phyloP scores from a whole-genome alignment of 2,329 filamentous ascomycete genomes.

The Raffaelea deltoideospora region DNA sequence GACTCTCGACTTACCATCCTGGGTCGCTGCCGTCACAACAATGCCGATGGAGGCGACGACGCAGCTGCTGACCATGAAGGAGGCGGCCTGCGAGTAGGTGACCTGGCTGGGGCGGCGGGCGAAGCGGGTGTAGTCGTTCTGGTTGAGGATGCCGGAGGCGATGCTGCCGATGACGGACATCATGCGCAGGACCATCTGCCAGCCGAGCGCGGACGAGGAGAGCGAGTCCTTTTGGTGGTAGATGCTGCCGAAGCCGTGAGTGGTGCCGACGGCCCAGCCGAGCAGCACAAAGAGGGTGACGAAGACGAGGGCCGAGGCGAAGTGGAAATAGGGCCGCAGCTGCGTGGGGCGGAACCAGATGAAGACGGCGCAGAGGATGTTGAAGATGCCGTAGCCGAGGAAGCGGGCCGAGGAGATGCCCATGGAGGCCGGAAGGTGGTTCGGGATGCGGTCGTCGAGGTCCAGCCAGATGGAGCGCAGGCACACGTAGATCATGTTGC shows the following conservation, averaged over 20 bases:
- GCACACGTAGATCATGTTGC: conserved; percentile 55
- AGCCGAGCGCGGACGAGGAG: conserved; percentile 14
- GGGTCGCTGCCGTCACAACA: background rate
- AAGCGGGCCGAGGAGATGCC: conserved; percentile 13
- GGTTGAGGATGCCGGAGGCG: conserved; percentile 28
- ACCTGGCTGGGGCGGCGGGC: conserved; percentile 14
- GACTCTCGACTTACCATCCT: background rate
- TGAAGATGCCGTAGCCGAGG: conserved; percentile 14
- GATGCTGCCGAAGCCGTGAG: conserved; percentile 27
- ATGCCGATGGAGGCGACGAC: background rate
- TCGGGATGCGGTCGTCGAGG: conserved; percentile 48
- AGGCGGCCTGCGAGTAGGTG: background rate
- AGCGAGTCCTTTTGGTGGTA: conserved; percentile 11
- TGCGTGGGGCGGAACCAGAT: conserved; percentile 26
- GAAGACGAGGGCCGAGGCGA: conserved; percentile 21
- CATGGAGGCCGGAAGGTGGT: conserved; percentile 11
- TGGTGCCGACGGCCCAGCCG: conserved; percentile 37
- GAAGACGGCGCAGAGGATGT: conserved; percentile 18
- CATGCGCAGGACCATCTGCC: conserved; percentile 21
- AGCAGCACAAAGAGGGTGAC: conserved; percentile 22
- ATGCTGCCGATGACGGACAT: conserved; percentile 23
- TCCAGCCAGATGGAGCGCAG: conserved; percentile 32
- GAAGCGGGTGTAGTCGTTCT: conserved; percentile 28
- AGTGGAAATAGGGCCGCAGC: conserved; percentile 23
- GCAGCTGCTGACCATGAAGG: background rate